A percentile compares a stretch with the other conserved stretches of the same genome.
Conservation (phyloP, 2,329 filamentous ascomycete genomes). For the Aschersonia sp. region DNA sequence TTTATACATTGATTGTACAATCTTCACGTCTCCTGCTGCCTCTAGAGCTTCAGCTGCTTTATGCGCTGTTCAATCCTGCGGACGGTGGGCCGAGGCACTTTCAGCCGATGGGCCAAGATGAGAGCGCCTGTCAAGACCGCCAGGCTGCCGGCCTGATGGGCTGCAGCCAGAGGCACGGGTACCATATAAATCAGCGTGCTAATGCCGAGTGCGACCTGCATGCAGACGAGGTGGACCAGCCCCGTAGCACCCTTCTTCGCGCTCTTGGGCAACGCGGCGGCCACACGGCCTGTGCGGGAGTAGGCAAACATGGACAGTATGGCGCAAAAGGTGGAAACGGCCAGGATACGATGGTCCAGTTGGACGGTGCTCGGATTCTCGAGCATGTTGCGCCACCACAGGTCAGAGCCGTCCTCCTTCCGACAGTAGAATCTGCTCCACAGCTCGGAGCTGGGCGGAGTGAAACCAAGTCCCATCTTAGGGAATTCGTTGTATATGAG, state of each 20-base stretch:
- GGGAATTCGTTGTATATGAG: conserved; percentile 99
- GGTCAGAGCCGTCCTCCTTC: conserved; percentile 59
- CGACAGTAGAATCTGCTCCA: conserved; percentile 78
- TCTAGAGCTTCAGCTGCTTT: conserved; percentile 13
- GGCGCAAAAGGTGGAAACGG: conserved; percentile 73
- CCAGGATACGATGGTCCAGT: conserved; percentile 86
- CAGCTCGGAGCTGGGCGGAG: conserved; percentile 70
- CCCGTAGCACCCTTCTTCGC: conserved; percentile 60
- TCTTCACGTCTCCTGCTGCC: not conserved
- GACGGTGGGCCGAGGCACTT: conserved; percentile 53
- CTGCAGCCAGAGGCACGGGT: conserved; percentile 71
- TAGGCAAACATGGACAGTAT: conserved; percentile 73
- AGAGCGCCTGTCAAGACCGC: conserved; percentile 72
- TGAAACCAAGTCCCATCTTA: conserved; percentile 74
- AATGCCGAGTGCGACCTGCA: conserved; percentile 82
- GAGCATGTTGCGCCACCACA: conserved; percentile 95
- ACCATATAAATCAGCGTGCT: conserved; percentile 88
- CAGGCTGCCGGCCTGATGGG: conserved; percentile 83
- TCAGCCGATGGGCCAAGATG: conserved; percentile 63
- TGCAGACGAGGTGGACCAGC: conserved; percentile 63
- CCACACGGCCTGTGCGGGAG: conserved; percentile 48
- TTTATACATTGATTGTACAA: not conserved
- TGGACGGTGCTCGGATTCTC: conserved; percentile 95
- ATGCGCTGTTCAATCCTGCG: conserved; percentile 41
- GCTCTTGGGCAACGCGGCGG: conserved; percentile 42